Conservation (phyloP, 371 early-diverging fungal species). For the Rhizopus delemar region DNA sequence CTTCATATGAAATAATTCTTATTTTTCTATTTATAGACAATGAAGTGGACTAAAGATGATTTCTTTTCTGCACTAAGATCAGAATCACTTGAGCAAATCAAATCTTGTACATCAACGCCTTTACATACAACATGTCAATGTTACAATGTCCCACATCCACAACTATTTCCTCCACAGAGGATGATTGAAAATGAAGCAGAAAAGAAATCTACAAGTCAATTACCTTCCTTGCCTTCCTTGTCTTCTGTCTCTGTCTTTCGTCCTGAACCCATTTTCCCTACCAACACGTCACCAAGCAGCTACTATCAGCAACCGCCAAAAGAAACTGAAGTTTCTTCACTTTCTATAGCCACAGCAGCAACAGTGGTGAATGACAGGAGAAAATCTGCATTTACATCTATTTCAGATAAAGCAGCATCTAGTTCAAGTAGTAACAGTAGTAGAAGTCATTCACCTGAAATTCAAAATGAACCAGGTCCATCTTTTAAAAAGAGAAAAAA, state of each 20-base stretch:
- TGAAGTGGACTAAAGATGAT: slow-evolving; percentile 45
- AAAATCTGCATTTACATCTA: slow-evolving; percentile 23
- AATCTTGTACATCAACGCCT: slow-evolving; percentile 22
- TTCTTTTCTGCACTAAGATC: slow-evolving; percentile 41
- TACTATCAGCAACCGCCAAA: background rate
- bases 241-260: slow-evolving; percentile 32
- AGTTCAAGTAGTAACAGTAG: background rate
- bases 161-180: slow-evolving; percentile 5
- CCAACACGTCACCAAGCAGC: background rate
- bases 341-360: background rate
- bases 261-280: slow-evolving; percentile 42
- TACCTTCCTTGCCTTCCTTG: slow-evolving; percentile 29
- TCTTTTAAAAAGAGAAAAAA: background rate
- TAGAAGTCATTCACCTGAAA: background rate
- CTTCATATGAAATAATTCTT: background rate
- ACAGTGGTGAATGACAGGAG: background rate
- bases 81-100: slow-evolving; percentile 37
- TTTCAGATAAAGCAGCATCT: slow-evolving; percentile 10
- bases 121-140: slow-evolving; percentile 29
- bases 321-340: slow-evolving; percentile 1
- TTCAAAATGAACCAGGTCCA: background rate
- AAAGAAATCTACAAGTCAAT: slow-evolving; percentile 16
- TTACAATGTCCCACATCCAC: slow-evolving; percentile 12
- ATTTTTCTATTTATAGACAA: slow-evolving; percentile 24
- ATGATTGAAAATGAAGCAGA: slow-evolving; percentile 26